Evolutionary conservation across 2,329 filamentous ascomycete species (phyloP), one percentile per base, ranked within the genome.

Genomic region (Ophiosphaerella narmari): DNA sequence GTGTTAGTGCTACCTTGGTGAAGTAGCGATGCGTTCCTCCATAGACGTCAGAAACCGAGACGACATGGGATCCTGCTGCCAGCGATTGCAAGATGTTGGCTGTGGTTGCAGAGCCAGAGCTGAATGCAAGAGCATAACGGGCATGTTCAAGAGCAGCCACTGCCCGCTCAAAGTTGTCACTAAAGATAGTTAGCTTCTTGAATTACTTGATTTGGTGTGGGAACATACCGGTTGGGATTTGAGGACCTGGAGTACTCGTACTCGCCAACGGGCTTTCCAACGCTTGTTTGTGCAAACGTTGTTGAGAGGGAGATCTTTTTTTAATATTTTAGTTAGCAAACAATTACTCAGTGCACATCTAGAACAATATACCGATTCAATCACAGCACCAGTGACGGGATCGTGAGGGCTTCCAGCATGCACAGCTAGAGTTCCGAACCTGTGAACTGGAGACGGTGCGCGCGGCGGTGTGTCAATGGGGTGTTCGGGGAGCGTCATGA

Each of bases 21-120:
- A 99, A 99, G 81, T 99, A 99, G 68, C 94, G 85, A 79, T 99
- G 94, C 36, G 94, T 99, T 64, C 94, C 94, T 63, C 94, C 94
- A 75, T 99, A 99, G 65, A 99, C 92, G 74, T 99, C 94, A 39
- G 91, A 96, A 40, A 99, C 91, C 54, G 91, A 97, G 65, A 99
- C 87, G 67, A 99, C 90, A 77, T 99, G 94, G 40, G 90, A 94
- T 55, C 91, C 92, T 11, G 89, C 82, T 21, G 93, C 91, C 50
- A 99, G 84, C 62, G 90, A 94, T 78, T 97, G 94, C 50, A 99
- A 85, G 68, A 99, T 91, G 63, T 85, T 90, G 54, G 94, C 93
- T 0, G 94, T 99, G 46, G 94, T 91, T 37, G 94, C 93, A 62
- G 90, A 96, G 65, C 94, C 94, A 23, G 91, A 97, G 38, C 90